Conservation (phyloP, 441 rosid species). For the Breynia disticha region DNA sequence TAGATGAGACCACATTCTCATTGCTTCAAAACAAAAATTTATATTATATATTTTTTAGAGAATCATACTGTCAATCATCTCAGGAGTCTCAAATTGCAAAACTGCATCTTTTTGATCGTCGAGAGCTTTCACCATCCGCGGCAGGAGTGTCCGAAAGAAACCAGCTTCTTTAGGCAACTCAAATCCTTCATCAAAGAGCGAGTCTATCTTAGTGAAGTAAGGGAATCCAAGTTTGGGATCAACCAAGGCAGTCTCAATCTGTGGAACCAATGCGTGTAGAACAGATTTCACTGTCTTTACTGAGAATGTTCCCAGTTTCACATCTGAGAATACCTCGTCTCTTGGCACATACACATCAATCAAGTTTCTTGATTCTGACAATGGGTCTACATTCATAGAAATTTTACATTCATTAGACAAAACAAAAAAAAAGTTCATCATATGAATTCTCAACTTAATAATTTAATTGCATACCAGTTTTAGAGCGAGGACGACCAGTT, state of each 20-base stretch:
- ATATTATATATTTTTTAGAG: neutral
- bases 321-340: conserved; percentile 46
- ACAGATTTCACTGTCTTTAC: conserved; percentile 40
- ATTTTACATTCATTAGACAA: neutral
- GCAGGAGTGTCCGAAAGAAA: conserved; percentile 26
- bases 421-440: too few relatives aligned
- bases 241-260: conserved; percentile 25
- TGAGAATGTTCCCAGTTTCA: conserved; percentile 37
- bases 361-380: conserved; percentile 31
- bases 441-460: too few relatives aligned
- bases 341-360: conserved; percentile 45
- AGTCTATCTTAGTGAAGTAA: conserved; percentile 45
- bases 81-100: conserved; percentile 44
- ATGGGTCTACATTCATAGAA: conserved; percentile 26
- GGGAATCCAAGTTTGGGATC: conserved; percentile 39
- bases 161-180: conserved; percentile 26
- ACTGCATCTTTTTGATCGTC: conserved; percentile 23
- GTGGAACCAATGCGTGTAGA: conserved; percentile 37
- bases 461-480: conserved; percentile 7
- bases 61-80: conserved; percentile 30
- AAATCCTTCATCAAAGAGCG: conserved; percentile 46
- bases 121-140: conserved; percentile 36
- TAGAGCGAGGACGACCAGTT: conserved; percentile 16
- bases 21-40: neutral
- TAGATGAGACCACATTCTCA: too few relatives aligned